Conservation (phyloP, 352 stramenopile species). For the Phytophthora agathidicida region DNA sequence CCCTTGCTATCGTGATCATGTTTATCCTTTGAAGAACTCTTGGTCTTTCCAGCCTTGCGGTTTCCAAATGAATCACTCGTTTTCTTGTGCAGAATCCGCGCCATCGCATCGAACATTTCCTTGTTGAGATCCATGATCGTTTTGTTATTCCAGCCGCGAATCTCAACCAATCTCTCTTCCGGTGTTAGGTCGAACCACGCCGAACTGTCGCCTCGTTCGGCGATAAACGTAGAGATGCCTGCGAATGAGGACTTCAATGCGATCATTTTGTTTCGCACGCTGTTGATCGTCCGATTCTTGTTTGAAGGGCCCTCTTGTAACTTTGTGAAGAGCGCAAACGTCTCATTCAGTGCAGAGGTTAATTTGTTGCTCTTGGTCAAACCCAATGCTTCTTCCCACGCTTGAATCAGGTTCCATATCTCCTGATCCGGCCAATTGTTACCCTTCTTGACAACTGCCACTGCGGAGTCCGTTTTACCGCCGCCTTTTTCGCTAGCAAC, state of each 20-base stretch:
- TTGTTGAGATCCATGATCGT: conserved; percentile 39
- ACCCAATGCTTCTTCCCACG: conserved; percentile 34
- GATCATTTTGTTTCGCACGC: conserved; percentile 52
- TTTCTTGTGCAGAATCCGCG: conserved; percentile 28
- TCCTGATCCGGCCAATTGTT: conserved; percentile 41
- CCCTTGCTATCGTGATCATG: conserved; percentile 25
- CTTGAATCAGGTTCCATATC: conserved; percentile 36
- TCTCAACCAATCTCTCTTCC: conserved; percentile 29
- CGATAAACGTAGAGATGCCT: conserved; percentile 34
- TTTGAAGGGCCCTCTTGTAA: conserved; percentile 23
- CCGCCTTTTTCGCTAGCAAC: not conserved
- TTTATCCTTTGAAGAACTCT: conserved; percentile 7
- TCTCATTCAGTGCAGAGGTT: conserved; percentile 22
- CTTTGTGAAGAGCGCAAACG: conserved; percentile 36
- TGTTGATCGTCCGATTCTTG: conserved; percentile 30
- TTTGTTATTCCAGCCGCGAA: conserved; percentile 39
- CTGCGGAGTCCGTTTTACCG: conserved; percentile 6
- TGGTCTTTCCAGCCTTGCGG: conserved; percentile 11
- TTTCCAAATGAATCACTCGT: conserved; percentile 5
- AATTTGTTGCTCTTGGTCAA: conserved; percentile 20
- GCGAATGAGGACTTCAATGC: conserved; percentile 40
- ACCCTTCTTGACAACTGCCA: conserved; percentile 24
- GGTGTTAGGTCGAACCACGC: conserved; percentile 39
- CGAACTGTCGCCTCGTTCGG: conserved; percentile 17
- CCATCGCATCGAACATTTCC: conserved; percentile 36